Evolutionary conservation across 2,329 filamentous ascomycete species (phyloP).

Genomic region (Phoma herbarum): DNA sequence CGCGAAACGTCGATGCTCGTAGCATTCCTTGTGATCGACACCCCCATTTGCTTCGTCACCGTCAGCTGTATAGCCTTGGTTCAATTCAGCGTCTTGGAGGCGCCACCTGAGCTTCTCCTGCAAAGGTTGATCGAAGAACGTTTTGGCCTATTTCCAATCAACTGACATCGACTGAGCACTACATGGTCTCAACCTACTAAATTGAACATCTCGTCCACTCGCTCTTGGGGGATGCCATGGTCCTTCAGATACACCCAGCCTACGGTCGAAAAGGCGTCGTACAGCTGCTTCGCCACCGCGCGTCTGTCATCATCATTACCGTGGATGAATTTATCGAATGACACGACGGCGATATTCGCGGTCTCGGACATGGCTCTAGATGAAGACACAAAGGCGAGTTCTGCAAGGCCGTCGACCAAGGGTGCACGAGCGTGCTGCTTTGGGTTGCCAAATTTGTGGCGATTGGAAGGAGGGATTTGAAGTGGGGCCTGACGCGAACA

Average conservation of each 20-base stretch:
- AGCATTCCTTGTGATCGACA: conserved; percentile 41
- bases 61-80: conserved; percentile 52
- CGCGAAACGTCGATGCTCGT: conserved; percentile 35
- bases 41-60: conserved; percentile 48
- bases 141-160: conserved; percentile 32
- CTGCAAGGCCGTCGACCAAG: not conserved
- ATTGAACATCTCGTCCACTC: conserved; percentile 42
- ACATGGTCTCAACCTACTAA: conserved; percentile 28
- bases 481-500: not conserved
- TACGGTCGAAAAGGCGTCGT: conserved; percentile 51
- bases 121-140: conserved; percentile 48
- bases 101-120: conserved; percentile 49
- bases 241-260: conserved; percentile 57
- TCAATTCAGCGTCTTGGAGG: conserved; percentile 48
- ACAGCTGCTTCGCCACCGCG: conserved; percentile 43
- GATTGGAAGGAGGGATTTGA: not conserved
- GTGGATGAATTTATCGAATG: conserved; percentile 38
- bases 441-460: not conserved
- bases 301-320: conserved; percentile 31
- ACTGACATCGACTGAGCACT: not conserved
- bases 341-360: conserved; percentile 36
- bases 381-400: not conserved
- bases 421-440: not conserved
- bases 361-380: conserved; percentile 16
- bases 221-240: conserved; percentile 49